These are phyloP conservation scores for Saitozyma sp. DNA, from an alignment of 768 basidiomycete genomes.

Conservation along the genomic window DNA sequence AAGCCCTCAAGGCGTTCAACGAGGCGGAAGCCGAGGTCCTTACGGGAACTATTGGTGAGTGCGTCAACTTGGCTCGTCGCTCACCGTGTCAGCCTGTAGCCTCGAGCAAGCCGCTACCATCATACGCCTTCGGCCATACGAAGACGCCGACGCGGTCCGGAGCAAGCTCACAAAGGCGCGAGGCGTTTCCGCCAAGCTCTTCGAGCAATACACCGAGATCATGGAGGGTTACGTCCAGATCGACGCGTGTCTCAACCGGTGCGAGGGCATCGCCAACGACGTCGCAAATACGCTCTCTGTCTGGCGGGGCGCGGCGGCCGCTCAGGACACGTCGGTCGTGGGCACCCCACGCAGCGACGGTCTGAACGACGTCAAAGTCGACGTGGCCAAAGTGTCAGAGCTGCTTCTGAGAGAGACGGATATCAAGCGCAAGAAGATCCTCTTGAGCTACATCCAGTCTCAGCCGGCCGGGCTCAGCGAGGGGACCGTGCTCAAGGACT, in stretches of 20 bases:
- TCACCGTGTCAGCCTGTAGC: conserved; percentile 59
- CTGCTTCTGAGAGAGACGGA: conserved; percentile 48
- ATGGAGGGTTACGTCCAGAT: conserved; percentile 76
- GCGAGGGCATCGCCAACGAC: conserved; percentile 77
- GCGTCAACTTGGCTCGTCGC: neutral
- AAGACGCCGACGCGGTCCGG: conserved; percentile 71
- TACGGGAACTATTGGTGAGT: conserved; percentile 56
- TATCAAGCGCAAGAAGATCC: conserved; percentile 45
- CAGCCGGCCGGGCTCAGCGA: conserved; percentile 72
- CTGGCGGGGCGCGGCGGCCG: conserved; percentile 61
- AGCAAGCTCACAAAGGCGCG: conserved; percentile 85
- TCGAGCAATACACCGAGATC: conserved; percentile 84
- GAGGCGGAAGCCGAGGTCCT: conserved; percentile 52
- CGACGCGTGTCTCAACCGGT: conserved; percentile 81
- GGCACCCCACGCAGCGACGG: conserved; percentile 43
- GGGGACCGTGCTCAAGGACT: conserved; percentile 83
- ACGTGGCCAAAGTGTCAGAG: conserved; percentile 48
- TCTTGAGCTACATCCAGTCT: conserved; percentile 64
- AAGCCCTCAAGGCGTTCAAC: conserved; percentile 56
- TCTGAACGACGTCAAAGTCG: conserved; percentile 49
- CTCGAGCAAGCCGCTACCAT: conserved; percentile 77
- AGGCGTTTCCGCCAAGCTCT: conserved; percentile 84
- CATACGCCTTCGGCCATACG: conserved; percentile 75
- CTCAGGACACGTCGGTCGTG: conserved; percentile 27
- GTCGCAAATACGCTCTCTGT: conserved; percentile 73